phyloP scores from a whole-genome alignment of 176 grass and related monocot species.

The Dendrocalamus sinicus region DNA sequence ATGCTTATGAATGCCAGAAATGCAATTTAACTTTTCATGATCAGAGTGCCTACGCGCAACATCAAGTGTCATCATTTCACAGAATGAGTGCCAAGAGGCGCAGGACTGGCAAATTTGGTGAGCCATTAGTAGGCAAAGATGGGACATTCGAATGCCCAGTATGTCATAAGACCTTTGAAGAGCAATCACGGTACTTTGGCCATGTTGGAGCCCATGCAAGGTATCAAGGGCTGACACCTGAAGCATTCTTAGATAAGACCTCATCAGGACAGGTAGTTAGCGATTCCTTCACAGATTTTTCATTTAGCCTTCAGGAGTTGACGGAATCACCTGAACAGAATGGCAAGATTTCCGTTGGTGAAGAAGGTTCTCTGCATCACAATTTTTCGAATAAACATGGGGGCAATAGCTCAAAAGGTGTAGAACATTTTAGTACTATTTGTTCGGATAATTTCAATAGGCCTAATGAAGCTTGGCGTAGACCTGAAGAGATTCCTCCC shows the following conservation, averaged over 20 bases:
- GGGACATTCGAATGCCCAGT: constrained; percentile 83
- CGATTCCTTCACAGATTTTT: constrained; percentile 37
- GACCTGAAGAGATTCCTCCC: constrained; percentile 30
- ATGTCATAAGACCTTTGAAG: constrained; percentile 71
- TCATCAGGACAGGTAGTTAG: constrained; percentile 38
- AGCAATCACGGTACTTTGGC: constrained; percentile 69
- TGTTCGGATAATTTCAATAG: constrained; percentile 39
- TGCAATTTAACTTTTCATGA: constrained; percentile 69
- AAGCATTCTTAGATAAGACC: constrained; percentile 49
- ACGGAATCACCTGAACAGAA: constrained; percentile 40
- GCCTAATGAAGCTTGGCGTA: constrained; percentile 38
- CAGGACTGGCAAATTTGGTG: constrained; percentile 54
- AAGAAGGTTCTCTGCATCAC: constrained; percentile 35
- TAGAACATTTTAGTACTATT: constrained; percentile 41
- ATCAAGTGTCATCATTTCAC: constrained; percentile 61
- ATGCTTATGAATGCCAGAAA: constrained; percentile 50
- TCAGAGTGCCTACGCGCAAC: constrained; percentile 58
- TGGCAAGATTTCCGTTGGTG: constrained; percentile 15
- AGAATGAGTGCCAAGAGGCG: constrained; percentile 67
- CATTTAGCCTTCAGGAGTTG: constrained; percentile 45
- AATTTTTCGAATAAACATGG: constrained; percentile 48
- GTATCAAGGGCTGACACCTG: constrained; percentile 63
- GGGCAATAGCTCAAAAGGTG: constrained; percentile 32
- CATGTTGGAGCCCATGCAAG: constrained; percentile 84
- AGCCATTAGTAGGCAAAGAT: constrained; percentile 64